Percentiles rank a stretch among this genome's conserved stretches.
Conservation (phyloP, 2,329 filamentous ascomycete species). For the Leptoxyphium fumago region DNA sequence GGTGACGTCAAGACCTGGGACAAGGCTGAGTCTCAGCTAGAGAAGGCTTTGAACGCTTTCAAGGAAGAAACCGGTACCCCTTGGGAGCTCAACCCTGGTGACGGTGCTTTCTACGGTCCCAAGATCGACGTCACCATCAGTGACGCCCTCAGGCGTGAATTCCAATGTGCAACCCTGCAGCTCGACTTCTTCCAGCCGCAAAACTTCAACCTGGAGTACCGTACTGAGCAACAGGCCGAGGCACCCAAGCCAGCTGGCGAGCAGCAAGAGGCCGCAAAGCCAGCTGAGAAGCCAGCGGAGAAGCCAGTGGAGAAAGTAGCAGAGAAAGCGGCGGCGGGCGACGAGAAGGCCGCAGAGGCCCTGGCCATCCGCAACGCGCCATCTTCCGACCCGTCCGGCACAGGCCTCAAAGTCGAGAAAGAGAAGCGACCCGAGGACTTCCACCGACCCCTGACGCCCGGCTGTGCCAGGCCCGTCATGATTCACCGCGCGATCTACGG, state of each 20-base stretch:
- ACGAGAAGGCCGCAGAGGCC: slow-evolving; percentile 15
- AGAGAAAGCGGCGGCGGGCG: slow-evolving; percentile 20
- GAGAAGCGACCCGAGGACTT: slow-evolving; percentile 13
- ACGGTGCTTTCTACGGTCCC: slow-evolving; percentile 95
- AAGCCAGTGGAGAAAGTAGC: slow-evolving; percentile 22
- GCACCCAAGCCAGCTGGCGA: slow-evolving; percentile 11
- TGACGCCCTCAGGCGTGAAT: slow-evolving; percentile 71
- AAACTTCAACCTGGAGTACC: slow-evolving; percentile 79
- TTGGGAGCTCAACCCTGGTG: slow-evolving; percentile 87
- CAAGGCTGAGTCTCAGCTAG: slow-evolving; percentile 67
- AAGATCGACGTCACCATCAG: slow-evolving; percentile 97
- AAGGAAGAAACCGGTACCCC: slow-evolving; percentile 44
- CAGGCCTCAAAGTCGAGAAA: slow-evolving; percentile 16
- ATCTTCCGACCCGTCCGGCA: slow-evolving; percentile 13
- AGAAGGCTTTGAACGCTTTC: slow-evolving; percentile 67
- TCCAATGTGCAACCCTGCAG: slow-evolving; percentile 88
- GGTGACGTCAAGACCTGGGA: slow-evolving; percentile 82
- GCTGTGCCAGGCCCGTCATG: slow-evolving; percentile 71
- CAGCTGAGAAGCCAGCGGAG: slow-evolving; percentile 20
- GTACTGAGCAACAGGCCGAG: slow-evolving; percentile 51
- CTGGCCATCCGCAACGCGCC: slow-evolving; percentile 20
- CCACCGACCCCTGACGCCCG: slow-evolving; percentile 43
- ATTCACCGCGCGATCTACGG: slow-evolving; percentile 71
- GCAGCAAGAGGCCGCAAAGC: slow-evolving; percentile 25
- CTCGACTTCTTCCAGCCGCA: slow-evolving; percentile 75